Conservation (phyloP, 768 basidiomycete species). For the Hygrophoropsis aurantiaca region DNA sequence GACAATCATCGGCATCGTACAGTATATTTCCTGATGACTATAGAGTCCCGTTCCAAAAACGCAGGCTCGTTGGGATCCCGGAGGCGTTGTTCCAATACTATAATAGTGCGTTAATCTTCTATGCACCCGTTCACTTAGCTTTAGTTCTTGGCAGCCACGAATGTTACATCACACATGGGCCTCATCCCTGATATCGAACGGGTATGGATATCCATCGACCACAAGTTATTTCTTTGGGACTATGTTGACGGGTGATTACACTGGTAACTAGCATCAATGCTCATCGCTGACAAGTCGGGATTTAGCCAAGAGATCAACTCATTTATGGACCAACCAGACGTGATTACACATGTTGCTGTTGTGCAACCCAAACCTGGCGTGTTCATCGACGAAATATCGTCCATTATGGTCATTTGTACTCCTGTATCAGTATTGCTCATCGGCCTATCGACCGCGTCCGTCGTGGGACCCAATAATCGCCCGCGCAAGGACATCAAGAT, state of each 20-base stretch:
- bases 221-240: constrained; percentile 95
- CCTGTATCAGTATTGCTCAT: constrained; percentile 80
- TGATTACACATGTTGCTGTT: constrained; percentile 85
- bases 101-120: constrained; percentile 51
- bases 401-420: constrained; percentile 88
- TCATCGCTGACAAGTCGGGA: constrained; percentile 7
- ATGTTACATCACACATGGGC: constrained; percentile 81
- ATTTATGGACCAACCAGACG: constrained; percentile 88
- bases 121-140: constrained; percentile 1
- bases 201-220: constrained; percentile 94
- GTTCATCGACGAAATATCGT: constrained; percentile 91
- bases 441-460: constrained; percentile 61
- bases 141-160: constrained; percentile 48
- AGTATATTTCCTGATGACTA: constrained; percentile 76
- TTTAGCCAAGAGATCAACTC: constrained; percentile 84
- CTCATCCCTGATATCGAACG: constrained; percentile 90
- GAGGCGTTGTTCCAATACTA: constrained; percentile 78
- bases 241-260: constrained; percentile 83
- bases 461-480: constrained; percentile 37
- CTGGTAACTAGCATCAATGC: neutral
- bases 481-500: constrained; percentile 76
- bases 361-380: constrained; percentile 83
- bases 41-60: constrained; percentile 78
- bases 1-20: constrained; percentile 73
- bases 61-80: constrained; percentile 73